Evolutionary conservation across 2,329 filamentous ascomycete genomes (phyloP).

Genomic region (Trichoderma afroharzianum): DNA sequence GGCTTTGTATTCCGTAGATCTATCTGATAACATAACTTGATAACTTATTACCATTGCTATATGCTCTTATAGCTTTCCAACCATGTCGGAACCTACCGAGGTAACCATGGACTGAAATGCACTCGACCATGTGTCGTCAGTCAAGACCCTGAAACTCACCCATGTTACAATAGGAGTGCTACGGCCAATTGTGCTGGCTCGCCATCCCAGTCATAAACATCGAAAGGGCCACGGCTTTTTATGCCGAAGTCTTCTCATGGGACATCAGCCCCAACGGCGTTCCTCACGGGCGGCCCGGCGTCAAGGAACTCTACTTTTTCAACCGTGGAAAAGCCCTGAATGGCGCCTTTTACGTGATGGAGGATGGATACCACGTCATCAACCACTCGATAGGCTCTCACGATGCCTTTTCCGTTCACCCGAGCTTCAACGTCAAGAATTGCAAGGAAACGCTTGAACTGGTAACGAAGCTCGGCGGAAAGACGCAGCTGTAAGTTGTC

Average conservation of each 20-base stretch:
- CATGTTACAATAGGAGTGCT: neutral
- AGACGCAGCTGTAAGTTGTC: constrained; percentile 33
- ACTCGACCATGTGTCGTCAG: neutral
- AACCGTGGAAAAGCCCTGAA: constrained; percentile 29
- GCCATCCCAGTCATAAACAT: constrained; percentile 37
- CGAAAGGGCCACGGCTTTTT: constrained; percentile 36
- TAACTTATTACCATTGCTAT: neutral
- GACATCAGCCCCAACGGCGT: constrained; percentile 25
- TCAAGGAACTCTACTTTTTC: constrained; percentile 35
- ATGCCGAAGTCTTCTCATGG: constrained; percentile 35
- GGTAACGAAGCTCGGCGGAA: constrained; percentile 31
- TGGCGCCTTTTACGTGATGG: constrained; percentile 35
- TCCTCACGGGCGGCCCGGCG: constrained; percentile 22
- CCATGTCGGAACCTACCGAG: neutral
- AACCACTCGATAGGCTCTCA: constrained; percentile 26
- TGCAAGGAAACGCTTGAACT: constrained; percentile 31
- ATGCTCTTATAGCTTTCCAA: neutral
- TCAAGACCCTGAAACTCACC: neutral
- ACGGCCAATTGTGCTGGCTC: constrained; percentile 38
- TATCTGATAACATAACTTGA: neutral
- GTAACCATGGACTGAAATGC: neutral
- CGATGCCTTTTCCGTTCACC: constrained; percentile 29
- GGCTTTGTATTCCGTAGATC: neutral
- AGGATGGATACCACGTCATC: constrained; percentile 28
- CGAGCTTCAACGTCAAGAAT: constrained; percentile 33